These are phyloP conservation scores for Pseudophaeomoniella oleicola DNA, from an alignment of 2,329 filamentous ascomycete genomes.

Conservation along the genomic window DNA sequence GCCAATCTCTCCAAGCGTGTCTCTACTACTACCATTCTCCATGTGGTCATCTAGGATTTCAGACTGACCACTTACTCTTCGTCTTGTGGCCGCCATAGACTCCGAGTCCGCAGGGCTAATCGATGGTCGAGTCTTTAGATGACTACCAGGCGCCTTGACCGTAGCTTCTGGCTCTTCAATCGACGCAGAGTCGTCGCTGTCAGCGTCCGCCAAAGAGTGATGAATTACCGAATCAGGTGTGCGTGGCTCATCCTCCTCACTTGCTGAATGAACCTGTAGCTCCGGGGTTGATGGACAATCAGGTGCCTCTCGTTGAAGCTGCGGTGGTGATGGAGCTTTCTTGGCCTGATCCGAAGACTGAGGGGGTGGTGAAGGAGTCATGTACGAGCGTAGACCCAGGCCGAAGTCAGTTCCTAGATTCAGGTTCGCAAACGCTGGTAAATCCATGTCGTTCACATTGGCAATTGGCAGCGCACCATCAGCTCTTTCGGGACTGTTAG, in stretches of 20 bases:
- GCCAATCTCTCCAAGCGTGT: slow-evolving; percentile 1
- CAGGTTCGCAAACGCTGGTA: slow-evolving; percentile 36
- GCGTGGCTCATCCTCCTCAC: slow-evolving; percentile 42
- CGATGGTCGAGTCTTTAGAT: slow-evolving; percentile 77
- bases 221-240: slow-evolving; percentile 87
- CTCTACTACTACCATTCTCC: not conserved
- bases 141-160: slow-evolving; percentile 74
- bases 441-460: slow-evolving; percentile 18
- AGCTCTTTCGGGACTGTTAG: slow-evolving; percentile 13
- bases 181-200: slow-evolving; percentile 39
- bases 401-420: slow-evolving; percentile 36
- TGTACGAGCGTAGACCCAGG: slow-evolving; percentile 40
- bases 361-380: slow-evolving; percentile 27
- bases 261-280: slow-evolving; percentile 47
- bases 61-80: slow-evolving; percentile 67
- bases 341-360: not conserved
- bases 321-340: not conserved
- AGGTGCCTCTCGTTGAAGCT: not conserved
- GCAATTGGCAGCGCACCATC: slow-evolving; percentile 3
- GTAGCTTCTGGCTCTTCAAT: slow-evolving; percentile 76
- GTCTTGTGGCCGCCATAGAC: slow-evolving; percentile 72
- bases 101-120: slow-evolving; percentile 72
- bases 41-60: slow-evolving; percentile 14
- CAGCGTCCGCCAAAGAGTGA: slow-evolving; percentile 36
- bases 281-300: slow-evolving; percentile 22